Percentiles rank a stretch among this genome's conserved stretches.
Evolutionary conservation across 2,329 filamentous ascomycete genomes (phyloP).

Genomic region (Sarocladium kiliense): DNA sequence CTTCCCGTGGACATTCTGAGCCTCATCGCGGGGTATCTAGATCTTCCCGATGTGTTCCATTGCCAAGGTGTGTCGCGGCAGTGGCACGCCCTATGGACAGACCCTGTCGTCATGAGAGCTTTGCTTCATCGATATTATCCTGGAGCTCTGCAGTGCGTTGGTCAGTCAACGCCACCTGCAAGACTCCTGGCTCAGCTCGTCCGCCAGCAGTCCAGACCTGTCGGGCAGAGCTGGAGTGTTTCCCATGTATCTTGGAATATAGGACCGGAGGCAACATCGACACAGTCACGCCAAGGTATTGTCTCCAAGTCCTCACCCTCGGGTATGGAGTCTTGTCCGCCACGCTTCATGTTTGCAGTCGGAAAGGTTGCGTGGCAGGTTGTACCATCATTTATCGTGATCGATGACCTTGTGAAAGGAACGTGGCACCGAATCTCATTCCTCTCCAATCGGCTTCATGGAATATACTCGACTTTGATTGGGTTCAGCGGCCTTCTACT

Average conservation of each 20-base stretch:
- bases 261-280: not conserved
- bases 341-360: not conserved
- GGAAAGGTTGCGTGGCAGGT: constrained; percentile 1
- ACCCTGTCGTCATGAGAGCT: not conserved
- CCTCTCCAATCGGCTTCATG: not conserved
- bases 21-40: not conserved
- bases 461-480: not conserved
- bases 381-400: not conserved
- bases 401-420: not conserved
- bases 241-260: not conserved
- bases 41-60: not conserved
- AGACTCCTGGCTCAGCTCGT: not conserved
- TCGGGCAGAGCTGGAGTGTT: not conserved
- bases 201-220: not conserved
- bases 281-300: not conserved
- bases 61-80: not conserved
- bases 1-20: not conserved
- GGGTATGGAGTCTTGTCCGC: not conserved
- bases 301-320: not conserved
- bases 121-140: not conserved
- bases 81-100: not conserved
- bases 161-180: not conserved
- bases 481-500: not conserved
- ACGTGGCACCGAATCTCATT: constrained; percentile 3
- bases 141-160: not conserved